phyloP scores from a whole-genome alignment of 1,139 yeast species.

The Zygoascus hellenicus region DNA sequence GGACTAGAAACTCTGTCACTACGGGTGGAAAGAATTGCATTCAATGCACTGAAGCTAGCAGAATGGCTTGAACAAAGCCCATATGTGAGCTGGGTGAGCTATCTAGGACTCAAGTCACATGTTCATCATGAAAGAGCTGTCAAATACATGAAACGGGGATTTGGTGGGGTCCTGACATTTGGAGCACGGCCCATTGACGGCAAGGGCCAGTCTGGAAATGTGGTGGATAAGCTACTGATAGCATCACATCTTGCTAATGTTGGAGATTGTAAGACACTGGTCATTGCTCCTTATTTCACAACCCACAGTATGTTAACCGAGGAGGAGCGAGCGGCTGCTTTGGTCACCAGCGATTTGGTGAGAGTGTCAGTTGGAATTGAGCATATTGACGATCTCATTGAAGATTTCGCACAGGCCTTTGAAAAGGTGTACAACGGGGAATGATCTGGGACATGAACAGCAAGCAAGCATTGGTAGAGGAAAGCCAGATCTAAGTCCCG shows the following conservation, averaged over 20 bases:
- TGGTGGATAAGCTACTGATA: slow-evolving; percentile 73
- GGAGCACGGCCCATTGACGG: slow-evolving; percentile 60
- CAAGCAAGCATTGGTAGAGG: too few relatives aligned
- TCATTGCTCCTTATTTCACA: slow-evolving; percentile 91
- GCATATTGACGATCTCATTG: slow-evolving; percentile 80
- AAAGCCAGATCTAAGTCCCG: too few relatives aligned
- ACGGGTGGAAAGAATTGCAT: slow-evolving; percentile 87
- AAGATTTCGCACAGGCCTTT: slow-evolving; percentile 79
- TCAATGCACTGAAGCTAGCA: slow-evolving; percentile 79
- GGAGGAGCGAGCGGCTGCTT: slow-evolving; percentile 75
- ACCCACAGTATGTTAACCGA: slow-evolving; percentile 88
- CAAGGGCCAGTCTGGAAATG: slow-evolving; percentile 64
- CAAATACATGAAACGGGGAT: slow-evolving; percentile 71
- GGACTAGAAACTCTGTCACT: slow-evolving; percentile 94
- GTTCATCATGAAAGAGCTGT: slow-evolving; percentile 75
- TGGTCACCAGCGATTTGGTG: slow-evolving; percentile 81
- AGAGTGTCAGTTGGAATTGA: slow-evolving; percentile 90
- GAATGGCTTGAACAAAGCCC: slow-evolving; percentile 65
- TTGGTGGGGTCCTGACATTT: slow-evolving; percentile 82
- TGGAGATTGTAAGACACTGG: slow-evolving; percentile 92
- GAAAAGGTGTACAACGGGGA: slow-evolving; percentile 21
- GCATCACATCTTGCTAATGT: slow-evolving; percentile 94
- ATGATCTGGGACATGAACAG: too few relatives aligned
- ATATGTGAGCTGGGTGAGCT: slow-evolving; percentile 80
- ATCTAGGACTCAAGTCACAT: slow-evolving; percentile 84